Evolutionary conservation across 2,329 filamentous ascomycete species (phyloP), one percentile per base, ranked within the genome.

Genomic region (Diaporthe longicolla): DNA sequence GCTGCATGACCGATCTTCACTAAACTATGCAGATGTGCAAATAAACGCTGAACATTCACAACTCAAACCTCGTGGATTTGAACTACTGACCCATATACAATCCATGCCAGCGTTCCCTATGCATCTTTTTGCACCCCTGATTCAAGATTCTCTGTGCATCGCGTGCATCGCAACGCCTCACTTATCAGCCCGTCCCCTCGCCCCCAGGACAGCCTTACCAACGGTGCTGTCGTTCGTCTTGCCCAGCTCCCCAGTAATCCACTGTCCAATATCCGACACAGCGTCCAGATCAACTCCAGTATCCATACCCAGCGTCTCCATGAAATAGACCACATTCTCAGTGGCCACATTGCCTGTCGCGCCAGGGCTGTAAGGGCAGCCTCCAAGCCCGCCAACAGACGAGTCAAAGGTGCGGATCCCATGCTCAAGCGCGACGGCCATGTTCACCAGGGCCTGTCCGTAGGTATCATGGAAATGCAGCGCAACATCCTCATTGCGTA

Each of bases 391-490:
- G 2, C 90, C 93, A 0, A 97, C 93, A 70, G 93, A 94, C 76
- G 90, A 90, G 80, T 97, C 95, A 80, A 97, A 97, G 0, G 90
- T 93, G 43, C 93, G 85, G 54, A 97, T 89, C 0, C 95, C 95
- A 77, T 93, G 90, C 80, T 94, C 93, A 40, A 97, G 88, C 50
- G 92, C 92, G 0, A 95, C 91, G 15, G 94, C 91, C 7, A 92
- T 92, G 80, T 97, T 97, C 10, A 95, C 92, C n/a, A 96, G 85
- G 1, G 94, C 94, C 84, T 95, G 93, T 1, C 94, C 94, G 80
- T 95, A 96, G 1, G 95, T 97, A 80, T 97, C 94, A 82, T 97
- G 95, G 79, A 97, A 96, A 82, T 97, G 95, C 84, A 95, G 91
- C 0, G 94, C 94, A 15, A 97, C 84, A 78, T 94, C 92, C 78